phyloP scores from a whole-genome alignment of 2,329 filamentous ascomycete genomes.

The Aureobasidium uvarum region DNA sequence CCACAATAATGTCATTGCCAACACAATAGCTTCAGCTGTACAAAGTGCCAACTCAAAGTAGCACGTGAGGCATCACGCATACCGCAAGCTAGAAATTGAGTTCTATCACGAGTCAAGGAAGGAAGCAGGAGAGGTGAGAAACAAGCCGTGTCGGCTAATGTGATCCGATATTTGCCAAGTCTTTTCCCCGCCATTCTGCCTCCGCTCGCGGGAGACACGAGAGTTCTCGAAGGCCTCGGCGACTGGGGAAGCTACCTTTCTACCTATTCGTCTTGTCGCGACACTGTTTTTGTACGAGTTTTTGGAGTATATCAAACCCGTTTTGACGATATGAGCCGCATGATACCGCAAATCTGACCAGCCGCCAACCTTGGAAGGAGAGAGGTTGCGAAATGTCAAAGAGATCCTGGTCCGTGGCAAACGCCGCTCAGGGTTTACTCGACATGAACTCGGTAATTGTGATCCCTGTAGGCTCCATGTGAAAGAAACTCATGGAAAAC shows the following conservation, averaged over 20 bases:
- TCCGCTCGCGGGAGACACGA: neutral
- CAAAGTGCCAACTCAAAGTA: neutral
- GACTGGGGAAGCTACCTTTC: slow-evolving; percentile 18
- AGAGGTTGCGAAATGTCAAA: slow-evolving; percentile 22
- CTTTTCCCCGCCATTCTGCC: neutral
- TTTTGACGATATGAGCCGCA: slow-evolving; percentile 14
- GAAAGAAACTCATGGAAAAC: neutral
- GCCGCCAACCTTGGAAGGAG: neutral
- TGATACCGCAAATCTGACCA: neutral
- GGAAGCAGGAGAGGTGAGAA: neutral
- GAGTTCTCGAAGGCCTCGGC: slow-evolving; percentile 10
- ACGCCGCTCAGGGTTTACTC: slow-evolving; percentile 24
- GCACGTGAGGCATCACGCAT: neutral
- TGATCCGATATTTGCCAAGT: neutral
- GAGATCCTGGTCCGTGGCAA: slow-evolving; percentile 26
- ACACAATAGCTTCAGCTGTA: neutral
- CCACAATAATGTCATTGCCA: neutral
- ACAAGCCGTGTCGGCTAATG: slow-evolving; percentile 7
- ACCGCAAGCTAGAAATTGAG: neutral
- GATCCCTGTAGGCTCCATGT: neutral
- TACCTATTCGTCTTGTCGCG: neutral
- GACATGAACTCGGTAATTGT: slow-evolving; percentile 25
- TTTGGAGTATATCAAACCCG: neutral
- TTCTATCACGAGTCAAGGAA: neutral
- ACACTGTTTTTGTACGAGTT: neutral